A percentile compares a stretch with the other conserved stretches of the same genome.
Conservation (phyloP, 768 basidiomycete species). For the Tephrocybe rancida region DNA sequence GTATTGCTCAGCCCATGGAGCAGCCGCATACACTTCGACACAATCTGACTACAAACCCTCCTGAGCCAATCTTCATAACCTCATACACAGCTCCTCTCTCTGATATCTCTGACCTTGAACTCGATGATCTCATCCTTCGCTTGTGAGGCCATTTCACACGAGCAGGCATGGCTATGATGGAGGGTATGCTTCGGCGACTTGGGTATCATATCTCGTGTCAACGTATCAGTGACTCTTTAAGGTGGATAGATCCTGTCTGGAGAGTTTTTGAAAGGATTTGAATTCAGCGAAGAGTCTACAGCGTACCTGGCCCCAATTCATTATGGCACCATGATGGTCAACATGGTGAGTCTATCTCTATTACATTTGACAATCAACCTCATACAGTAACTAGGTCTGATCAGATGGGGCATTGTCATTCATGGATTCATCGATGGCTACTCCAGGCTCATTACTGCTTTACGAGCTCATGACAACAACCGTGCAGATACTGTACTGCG, state of each 20-base stretch:
- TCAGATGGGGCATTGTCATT: slow-evolving; percentile 33
- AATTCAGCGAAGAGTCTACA: slow-evolving; percentile 24
- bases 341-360: slow-evolving; percentile 22
- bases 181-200: slow-evolving; percentile 20
- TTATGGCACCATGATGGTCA: slow-evolving; percentile 41
- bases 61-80: not conserved
- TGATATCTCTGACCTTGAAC: not conserved
- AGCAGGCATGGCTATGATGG: slow-evolving; percentile 23
- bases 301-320: slow-evolving; percentile 31
- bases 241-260: slow-evolving; percentile 17
- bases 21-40: slow-evolving; percentile 2
- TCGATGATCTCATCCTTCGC: not conserved
- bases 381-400: slow-evolving; percentile 23
- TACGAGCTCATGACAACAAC: slow-evolving; percentile 41
- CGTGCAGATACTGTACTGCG: slow-evolving; percentile 34
- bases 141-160: not conserved
- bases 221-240: slow-evolving; percentile 16
- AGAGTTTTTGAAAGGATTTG: slow-evolving; percentile 15
- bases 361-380: not conserved
- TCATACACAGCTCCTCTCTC: slow-evolving; percentile 1
- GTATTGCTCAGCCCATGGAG: slow-evolving; percentile 14
- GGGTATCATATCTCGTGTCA: slow-evolving; percentile 13
- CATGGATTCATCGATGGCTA: slow-evolving; percentile 38
- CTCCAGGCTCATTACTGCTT: slow-evolving; percentile 21
- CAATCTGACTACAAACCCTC: not conserved